Evolutionary conservation across 1,284 basidiomycete genomes (phyloP).

Genomic region (Coniophora puteana): DNA sequence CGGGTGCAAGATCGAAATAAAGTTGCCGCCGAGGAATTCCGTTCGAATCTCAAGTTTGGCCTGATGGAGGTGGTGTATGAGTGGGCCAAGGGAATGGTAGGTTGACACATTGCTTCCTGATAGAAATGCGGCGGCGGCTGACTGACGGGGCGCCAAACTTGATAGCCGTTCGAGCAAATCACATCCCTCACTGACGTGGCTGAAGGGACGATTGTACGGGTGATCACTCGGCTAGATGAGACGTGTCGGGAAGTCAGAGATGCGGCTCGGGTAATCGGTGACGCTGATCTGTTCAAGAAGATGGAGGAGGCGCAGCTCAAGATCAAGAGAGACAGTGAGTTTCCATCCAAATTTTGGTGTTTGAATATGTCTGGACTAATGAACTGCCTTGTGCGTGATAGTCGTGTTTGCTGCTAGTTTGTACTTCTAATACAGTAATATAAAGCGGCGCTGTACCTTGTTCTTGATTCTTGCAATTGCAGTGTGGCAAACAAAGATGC

Average conservation of each 20-base stretch:
- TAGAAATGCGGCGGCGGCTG: background rate
- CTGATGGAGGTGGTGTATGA: slow-evolving; percentile 96
- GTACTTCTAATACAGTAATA: slow-evolving; percentile 63
- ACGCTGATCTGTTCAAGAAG: slow-evolving; percentile 93
- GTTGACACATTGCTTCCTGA: slow-evolving; percentile 24
- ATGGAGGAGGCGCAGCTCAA: slow-evolving; percentile 95
- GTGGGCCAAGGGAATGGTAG: slow-evolving; percentile 97
- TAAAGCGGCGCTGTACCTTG: slow-evolving; percentile 10
- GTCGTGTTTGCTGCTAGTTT: slow-evolving; percentile 85
- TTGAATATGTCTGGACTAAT: slow-evolving; percentile 2
- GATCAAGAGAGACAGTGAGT: slow-evolving; percentile 92
- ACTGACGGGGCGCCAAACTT: slow-evolving; percentile 3
- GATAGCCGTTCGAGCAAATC: slow-evolving; percentile 92
- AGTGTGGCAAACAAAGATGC: too few relatives aligned
- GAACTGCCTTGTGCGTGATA: slow-evolving; percentile 24
- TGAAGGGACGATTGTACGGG: slow-evolving; percentile 96
- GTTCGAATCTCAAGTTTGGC: slow-evolving; percentile 80
- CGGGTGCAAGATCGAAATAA: slow-evolving; percentile 77
- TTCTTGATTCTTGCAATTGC: too few relatives aligned
- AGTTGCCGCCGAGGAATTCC: slow-evolving; percentile 76
- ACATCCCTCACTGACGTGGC: slow-evolving; percentile 91
- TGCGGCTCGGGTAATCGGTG: slow-evolving; percentile 96
- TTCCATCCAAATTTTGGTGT: slow-evolving; percentile 2
- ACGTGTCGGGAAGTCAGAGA: slow-evolving; percentile 97
- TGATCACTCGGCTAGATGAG: slow-evolving; percentile 95